These are phyloP conservation scores for Ogataea saltuana DNA, from an alignment of 805 yeast genomes.

Conservation along the genomic window DNA sequence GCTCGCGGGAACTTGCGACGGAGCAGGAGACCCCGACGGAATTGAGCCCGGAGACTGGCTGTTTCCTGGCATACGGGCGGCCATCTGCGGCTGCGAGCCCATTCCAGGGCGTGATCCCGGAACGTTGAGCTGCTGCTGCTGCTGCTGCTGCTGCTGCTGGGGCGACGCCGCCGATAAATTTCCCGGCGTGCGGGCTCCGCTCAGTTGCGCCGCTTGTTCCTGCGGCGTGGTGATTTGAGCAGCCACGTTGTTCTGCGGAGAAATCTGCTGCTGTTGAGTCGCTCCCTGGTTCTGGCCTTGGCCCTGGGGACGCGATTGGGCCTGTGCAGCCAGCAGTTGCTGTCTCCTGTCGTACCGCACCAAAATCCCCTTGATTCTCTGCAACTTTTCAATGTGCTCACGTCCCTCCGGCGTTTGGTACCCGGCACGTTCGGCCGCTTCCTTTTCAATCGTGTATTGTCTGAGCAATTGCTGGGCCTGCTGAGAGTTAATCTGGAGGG, in stretches of 20 bases:
- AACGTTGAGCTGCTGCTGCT: constrained; percentile 13
- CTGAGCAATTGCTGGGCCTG: constrained; percentile 61
- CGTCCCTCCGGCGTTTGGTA: constrained; percentile 60
- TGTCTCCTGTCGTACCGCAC: constrained; percentile 41
- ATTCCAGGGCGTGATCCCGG: constrained; percentile 28
- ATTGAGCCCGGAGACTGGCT: constrained; percentile 11
- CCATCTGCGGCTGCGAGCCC: constrained; percentile 23
- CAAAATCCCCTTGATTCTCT: constrained; percentile 60
- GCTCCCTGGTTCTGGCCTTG: constrained; percentile 10
- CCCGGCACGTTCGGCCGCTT: constrained; percentile 64
- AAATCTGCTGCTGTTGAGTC: constrained; percentile 10
- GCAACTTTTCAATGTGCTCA: constrained; percentile 62
- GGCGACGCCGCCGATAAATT: constrained; percentile 16
- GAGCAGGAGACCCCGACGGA: constrained; percentile 8
- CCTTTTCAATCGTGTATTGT: constrained; percentile 58
- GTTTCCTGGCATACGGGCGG: neutral
- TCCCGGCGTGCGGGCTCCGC: constrained; percentile 10
- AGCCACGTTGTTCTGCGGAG: constrained; percentile 11
- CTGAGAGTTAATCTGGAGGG: constrained; percentile 43
- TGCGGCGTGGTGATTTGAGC: constrained; percentile 20
- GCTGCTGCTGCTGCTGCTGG: constrained; percentile 11
- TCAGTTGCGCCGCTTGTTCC: constrained; percentile 16
- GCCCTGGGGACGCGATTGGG: constrained; percentile 31
- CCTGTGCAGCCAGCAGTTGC: constrained; percentile 32
- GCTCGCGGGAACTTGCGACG: constrained; percentile 16